A percentile compares a stretch with the other conserved stretches of the same genome.
phyloP scores from a whole-genome alignment of 169 alveolate species.

The Plasmodium gaboni region DNA sequence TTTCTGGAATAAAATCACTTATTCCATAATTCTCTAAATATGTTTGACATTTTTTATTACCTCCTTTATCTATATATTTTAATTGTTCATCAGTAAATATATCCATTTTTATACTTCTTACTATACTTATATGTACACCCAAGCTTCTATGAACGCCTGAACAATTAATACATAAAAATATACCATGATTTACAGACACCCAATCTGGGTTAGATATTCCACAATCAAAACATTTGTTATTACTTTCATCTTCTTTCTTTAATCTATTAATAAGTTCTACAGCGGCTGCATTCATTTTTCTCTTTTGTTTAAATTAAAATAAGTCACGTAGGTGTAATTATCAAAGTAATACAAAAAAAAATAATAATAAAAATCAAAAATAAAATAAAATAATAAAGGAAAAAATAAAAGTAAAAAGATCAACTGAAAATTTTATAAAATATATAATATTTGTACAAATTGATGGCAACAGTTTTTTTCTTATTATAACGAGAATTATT shows the following conservation, averaged over 20 bases:
- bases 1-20: constrained; percentile 80
- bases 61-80: constrained; percentile 86
- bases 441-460: too few relatives aligned
- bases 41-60: constrained; percentile 81
- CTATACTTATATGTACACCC: constrained; percentile 95
- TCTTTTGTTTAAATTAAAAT: neutral
- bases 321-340: neutral
- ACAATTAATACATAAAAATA: constrained; percentile 95
- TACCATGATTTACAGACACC: constrained; percentile 96
- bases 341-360: too few relatives aligned
- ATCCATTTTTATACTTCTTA: constrained; percentile 95
- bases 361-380: too few relatives aligned
- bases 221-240: constrained; percentile 84
- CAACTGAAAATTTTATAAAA: too few relatives aligned
- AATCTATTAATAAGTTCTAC: constrained; percentile 66
- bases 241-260: constrained; percentile 75
- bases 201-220: constrained; percentile 94
- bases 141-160: constrained; percentile 92
- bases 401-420: too few relatives aligned
- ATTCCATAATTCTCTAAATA: constrained; percentile 83
- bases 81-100: constrained; percentile 94
- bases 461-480: too few relatives aligned
- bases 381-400: too few relatives aligned
- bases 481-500: too few relatives aligned
- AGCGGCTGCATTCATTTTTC: constrained; percentile 58